Percentiles rank a stretch among this genome's conserved stretches.
Evolutionary conservation across 192 early-diverging fungal genomes (phyloP).

Genomic region (Coemansia sp.): DNA sequence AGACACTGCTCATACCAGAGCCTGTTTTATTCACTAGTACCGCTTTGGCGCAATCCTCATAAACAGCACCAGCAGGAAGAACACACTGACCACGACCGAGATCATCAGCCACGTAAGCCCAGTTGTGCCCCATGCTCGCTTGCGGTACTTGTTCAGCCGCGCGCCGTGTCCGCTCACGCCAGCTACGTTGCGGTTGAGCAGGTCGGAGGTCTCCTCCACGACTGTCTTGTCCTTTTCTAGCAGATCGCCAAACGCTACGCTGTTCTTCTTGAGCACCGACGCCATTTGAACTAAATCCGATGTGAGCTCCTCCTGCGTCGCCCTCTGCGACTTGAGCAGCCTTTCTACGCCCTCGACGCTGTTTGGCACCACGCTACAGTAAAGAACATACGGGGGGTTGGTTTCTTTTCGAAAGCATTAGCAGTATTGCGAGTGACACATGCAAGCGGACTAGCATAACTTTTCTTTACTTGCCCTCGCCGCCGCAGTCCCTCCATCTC

Average conservation of each 20-base stretch:
- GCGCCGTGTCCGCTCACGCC: slow-evolving; percentile 34
- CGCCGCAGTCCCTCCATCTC: slow-evolving; percentile 41
- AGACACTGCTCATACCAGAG: too few relatives aligned
- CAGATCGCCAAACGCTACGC: slow-evolving; percentile 41
- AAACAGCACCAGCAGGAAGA: slow-evolving; percentile 50
- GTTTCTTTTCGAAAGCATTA: background rate
- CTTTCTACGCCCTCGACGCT: slow-evolving; percentile 37
- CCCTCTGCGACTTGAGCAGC: slow-evolving; percentile 44
- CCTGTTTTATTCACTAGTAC: too few relatives aligned
- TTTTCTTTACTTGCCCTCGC: slow-evolving; percentile 29
- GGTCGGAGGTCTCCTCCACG: slow-evolving; percentile 30
- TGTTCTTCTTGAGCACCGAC: slow-evolving; percentile 43
- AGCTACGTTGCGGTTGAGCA: slow-evolving; percentile 31
- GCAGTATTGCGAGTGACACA: background rate
- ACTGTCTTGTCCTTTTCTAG: slow-evolving; percentile 41
- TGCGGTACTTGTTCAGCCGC: slow-evolving; percentile 45
- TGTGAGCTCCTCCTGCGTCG: slow-evolving; percentile 46
- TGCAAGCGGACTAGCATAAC: too few relatives aligned
- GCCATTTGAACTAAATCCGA: slow-evolving; percentile 44
- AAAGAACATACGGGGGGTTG: background rate
- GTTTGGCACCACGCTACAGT: slow-evolving; percentile 32
- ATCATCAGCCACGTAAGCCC: slow-evolving; percentile 48
- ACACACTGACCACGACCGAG: slow-evolving; percentile 40
- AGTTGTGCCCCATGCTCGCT: slow-evolving; percentile 52
- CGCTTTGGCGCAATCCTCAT: slow-evolving; percentile 53